Base-by-base conservation (phyloP, 2,329 filamentous ascomycete genomes). In the Sarocladium kiliense region DNA sequence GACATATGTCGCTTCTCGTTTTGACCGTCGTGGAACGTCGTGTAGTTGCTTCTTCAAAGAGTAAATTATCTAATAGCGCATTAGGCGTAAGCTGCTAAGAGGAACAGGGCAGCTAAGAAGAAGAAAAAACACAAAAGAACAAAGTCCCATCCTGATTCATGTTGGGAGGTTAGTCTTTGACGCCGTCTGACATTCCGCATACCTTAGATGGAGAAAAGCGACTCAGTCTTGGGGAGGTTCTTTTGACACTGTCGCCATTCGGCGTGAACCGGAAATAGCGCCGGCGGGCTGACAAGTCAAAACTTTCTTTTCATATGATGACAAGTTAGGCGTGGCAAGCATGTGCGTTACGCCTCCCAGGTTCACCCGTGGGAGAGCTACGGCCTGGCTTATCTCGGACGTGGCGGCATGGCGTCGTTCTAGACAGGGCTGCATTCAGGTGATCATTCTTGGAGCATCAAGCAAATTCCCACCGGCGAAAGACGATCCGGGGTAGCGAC, bases 241-340 rank as follows among this genome's bases (percentile, higher is more conserved):
- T 47, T 47, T 47, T 47, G 44, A 47, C 12, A 14, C 9, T 47
- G 44, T 47, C 44, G 44, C 44, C 23, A 47, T 47, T n/a, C 25
- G 44, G 44, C 44, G 27, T 14, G 44, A 47, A 47, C 44, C 44
- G 44, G 44, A 47, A 47, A 47, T 47, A 47, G 44, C 44, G 44
- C 44, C 44, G 44, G n/a, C n/a, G n/a, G n/a, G 21, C 18, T 27
- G 16, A n/a, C 21, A 47, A n/a, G n/a, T 10, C 4, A 21, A 47
- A 47, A 47, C 41, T 3, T n/a, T 47, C 23, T 47, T 23, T 18
- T 30, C 12, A 21, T 9, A 39, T n/a, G 41, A 7, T 44, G 41
- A 44, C 44, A 27, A 18, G 44, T 4, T 16, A 30, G 21, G 25
- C n/a, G 23, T 27, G 25, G 23, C 25, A 21, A 44, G 41, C 44